Conservation (phyloP, 1,139 yeast species). For the Scheffersomyces insectosa region DNA sequence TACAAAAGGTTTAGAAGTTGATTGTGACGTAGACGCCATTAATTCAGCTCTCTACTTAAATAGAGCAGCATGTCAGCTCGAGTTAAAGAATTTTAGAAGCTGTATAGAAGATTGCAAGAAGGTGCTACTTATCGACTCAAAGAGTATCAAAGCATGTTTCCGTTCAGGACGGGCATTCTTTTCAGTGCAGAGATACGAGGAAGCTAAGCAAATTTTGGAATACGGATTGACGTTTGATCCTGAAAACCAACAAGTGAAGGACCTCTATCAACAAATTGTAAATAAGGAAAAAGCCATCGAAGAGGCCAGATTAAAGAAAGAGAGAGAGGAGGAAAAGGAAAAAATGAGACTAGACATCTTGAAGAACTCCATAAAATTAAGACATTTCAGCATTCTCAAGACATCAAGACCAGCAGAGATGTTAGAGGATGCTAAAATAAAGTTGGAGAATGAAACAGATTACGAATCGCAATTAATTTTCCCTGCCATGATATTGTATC, state of each 20-base stretch:
- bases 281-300: conserved; percentile 39
- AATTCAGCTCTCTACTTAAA: conserved; percentile 70
- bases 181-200: conserved; percentile 66
- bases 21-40: conserved; percentile 52
- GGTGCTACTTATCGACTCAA: conserved; percentile 65
- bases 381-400: conserved; percentile 52
- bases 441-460: conserved; percentile 70
- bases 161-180: conserved; percentile 83
- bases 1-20: conserved; percentile 75
- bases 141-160: conserved; percentile 78
- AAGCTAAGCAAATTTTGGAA: conserved; percentile 64
- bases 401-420: conserved; percentile 54
- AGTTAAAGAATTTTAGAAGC: conserved; percentile 76
- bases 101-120: conserved; percentile 85
- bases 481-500: conserved; percentile 82
- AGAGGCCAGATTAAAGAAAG: conserved; percentile 29
- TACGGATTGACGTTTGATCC: conserved; percentile 66
- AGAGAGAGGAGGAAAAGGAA: conserved; percentile 33
- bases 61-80: conserved; percentile 91
- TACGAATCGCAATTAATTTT: conserved; percentile 75
- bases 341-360: conserved; percentile 37
- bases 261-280: conserved; percentile 39
- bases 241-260: conserved; percentile 54
- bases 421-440: conserved; percentile 47
- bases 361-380: conserved; percentile 53